Evolutionary conservation across 1,139 yeast genomes (phyloP).

Genomic region (Meyerozyma smithsonii): DNA sequence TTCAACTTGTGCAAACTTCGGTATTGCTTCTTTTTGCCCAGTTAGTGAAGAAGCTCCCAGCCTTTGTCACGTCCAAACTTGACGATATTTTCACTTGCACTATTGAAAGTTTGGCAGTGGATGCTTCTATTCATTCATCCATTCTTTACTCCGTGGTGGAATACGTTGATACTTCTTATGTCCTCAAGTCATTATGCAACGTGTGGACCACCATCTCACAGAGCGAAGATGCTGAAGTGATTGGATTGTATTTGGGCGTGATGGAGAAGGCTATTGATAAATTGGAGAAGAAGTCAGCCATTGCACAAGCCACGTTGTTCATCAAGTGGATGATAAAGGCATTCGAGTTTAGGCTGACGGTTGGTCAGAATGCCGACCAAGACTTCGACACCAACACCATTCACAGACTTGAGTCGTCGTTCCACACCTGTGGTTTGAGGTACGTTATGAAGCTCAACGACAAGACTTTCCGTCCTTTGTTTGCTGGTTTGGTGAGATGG

Average conservation of each 20-base stretch:
- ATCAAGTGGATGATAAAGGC: constrained; percentile 67
- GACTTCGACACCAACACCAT: constrained; percentile 68
- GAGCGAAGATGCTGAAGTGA: constrained; percentile 46
- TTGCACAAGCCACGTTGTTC: constrained; percentile 63
- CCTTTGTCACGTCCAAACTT: constrained; percentile 71
- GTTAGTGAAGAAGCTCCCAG: constrained; percentile 78
- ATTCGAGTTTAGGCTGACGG: constrained; percentile 59
- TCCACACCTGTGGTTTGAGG: constrained; percentile 67
- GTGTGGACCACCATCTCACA: constrained; percentile 51
- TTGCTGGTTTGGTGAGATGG: constrained; percentile 89
- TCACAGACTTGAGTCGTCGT: constrained; percentile 74
- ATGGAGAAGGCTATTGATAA: constrained; percentile 62
- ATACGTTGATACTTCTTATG: constrained; percentile 62
- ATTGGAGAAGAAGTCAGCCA: constrained; percentile 70
- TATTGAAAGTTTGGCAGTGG: constrained; percentile 54
- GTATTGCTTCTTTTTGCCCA: constrained; percentile 69
- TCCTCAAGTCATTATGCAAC: constrained; percentile 56
- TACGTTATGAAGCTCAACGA: constrained; percentile 91
- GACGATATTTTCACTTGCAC: constrained; percentile 55
- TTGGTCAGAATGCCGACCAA: constrained; percentile 25
- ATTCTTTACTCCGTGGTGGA: constrained; percentile 62
- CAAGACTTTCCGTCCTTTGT: constrained; percentile 86
- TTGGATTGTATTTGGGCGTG: constrained; percentile 66
- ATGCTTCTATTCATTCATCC: constrained; percentile 56
- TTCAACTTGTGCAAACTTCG: constrained; percentile 53